Base-by-base conservation (phyloP, 495 filamentous ascomycete genomes). In the Podospora pseudoanserina region DNA sequence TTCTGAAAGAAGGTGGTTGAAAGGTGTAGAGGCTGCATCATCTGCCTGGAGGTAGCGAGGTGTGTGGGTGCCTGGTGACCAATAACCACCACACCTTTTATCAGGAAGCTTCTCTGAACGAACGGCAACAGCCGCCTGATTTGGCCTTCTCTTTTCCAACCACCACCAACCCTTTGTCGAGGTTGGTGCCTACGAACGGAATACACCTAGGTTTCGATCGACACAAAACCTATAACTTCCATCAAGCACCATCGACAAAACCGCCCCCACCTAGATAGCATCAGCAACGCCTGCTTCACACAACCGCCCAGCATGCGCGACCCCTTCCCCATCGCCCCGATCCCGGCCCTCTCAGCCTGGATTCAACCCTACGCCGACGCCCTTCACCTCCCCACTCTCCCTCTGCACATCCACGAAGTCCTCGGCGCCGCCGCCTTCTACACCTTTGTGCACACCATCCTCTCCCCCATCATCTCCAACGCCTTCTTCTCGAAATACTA, bases 341-440 rank as follows among this genome's bases (percentile, higher is more conserved):
- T 84, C 23, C 83, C 83, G 34, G 80, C 80, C 70, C 83, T 90
- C 58, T 79, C 77, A 72, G 76, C 78, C 69, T 79, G 82, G 64
- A 74, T 87, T 67, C 75, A 86, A 74, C 88, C 88, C 27, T 81
- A 85, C 76, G 86, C 89, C 44, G 82, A 87, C 69, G 80, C 75
- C 34, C 74, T 91, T 71, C 76, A 77, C 60, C 83, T 97, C 53
- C 83, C 88, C 6, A 90, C 90, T 15, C 86, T 98, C 55, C 86
- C 90, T 2, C 83, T 93, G 26, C 95, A 99, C 80, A 82, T 92
- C 78, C 95, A 99, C 81, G 94, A 99, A 77, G 84, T 97, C 64
- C 70, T 94, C 71, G 78, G 89, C 70, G 88, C 92, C 67, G 89
- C 91, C 70, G 67, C 83, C 69, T 81, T 89, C 76, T 99, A 99